phyloP scores from a whole-genome alignment of 352 stramenopile species.

The Phytopythium kandeliae region DNA sequence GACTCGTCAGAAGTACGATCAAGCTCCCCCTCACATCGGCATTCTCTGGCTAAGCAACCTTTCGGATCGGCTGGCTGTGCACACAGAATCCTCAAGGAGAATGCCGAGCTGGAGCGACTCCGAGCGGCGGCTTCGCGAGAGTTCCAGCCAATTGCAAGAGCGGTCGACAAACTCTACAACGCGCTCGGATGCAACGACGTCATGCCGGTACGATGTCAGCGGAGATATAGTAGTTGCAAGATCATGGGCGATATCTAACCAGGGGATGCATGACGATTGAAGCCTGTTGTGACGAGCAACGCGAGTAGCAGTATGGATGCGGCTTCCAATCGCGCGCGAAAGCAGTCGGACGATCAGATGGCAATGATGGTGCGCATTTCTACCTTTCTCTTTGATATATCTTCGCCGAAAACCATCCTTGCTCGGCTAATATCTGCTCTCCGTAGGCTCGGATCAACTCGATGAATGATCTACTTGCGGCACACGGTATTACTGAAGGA shows the following conservation, averaged over 20 bases:
- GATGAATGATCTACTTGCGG: constrained; percentile 77
- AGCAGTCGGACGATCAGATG: constrained; percentile 72
- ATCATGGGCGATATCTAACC: background rate
- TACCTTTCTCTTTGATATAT: no score
- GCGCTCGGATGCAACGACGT: constrained; percentile 76
- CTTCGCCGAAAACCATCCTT: no score
- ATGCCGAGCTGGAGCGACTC: constrained; percentile 62
- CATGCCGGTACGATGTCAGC: constrained; percentile 33
- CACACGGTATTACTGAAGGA: constrained; percentile 72
- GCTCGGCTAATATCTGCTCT: background rate
- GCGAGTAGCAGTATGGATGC: constrained; percentile 20
- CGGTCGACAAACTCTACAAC: constrained; percentile 77
- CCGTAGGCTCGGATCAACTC: constrained; percentile 75
- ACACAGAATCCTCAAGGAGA: constrained; percentile 69
- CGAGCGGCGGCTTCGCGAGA: constrained; percentile 49
- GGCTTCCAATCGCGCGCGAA: constrained; percentile 38
- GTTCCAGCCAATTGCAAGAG: constrained; percentile 64
- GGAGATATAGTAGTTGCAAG: background rate
- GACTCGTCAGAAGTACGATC: constrained; percentile 51
- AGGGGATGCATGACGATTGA: background rate
- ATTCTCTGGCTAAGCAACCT: background rate
- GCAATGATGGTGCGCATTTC: constrained; percentile 51
- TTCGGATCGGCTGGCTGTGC: background rate
- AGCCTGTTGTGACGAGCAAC: constrained; percentile 4
- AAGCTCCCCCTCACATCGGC: background rate